A percentile compares a stretch with the other conserved stretches of the same genome.
These are phyloP conservation scores for Tricholoma sp. DNA, from an alignment of 768 basidiomycete genomes.

Conservation along the genomic window DNA sequence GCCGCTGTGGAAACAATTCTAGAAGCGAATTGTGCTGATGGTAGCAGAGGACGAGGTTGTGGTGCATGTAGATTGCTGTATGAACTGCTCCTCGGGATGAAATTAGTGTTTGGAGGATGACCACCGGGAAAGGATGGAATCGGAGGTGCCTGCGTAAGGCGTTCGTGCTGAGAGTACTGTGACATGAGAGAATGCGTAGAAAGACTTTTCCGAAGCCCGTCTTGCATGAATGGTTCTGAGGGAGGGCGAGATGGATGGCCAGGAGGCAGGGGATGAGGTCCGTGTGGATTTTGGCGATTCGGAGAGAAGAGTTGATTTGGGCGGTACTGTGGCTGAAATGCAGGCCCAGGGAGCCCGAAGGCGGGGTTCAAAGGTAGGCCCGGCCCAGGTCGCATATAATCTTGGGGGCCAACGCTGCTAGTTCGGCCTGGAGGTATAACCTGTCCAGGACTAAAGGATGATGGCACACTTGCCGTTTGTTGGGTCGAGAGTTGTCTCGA, in stretches of 20 bases:
- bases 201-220: constrained; percentile 41
- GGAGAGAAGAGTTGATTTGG: constrained; percentile 12
- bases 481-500: constrained; percentile 21
- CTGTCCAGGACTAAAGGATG: constrained; percentile 17
- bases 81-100: constrained; percentile 34
- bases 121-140: constrained; percentile 37
- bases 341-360: constrained; percentile 9
- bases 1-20: constrained; percentile 47
- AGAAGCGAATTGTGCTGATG: constrained; percentile 55
- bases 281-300: constrained; percentile 14
- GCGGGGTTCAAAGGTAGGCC: constrained; percentile 6
- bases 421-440: constrained; percentile 1
- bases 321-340: constrained; percentile 11
- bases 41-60: constrained; percentile 51
- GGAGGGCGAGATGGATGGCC: constrained; percentile 32
- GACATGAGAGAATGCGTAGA: constrained; percentile 57
- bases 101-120: constrained; percentile 24
- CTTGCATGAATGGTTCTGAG: constrained; percentile 38
- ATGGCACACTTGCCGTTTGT: constrained; percentile 24
- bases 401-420: constrained; percentile 9
- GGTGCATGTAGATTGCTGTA: constrained; percentile 34
- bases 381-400: constrained; percentile 9
- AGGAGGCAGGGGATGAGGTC: constrained; percentile 3
- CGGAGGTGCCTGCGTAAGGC: constrained; percentile 31
- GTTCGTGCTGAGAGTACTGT: constrained; percentile 44